A percentile compares a stretch with the other conserved stretches of the same genome.
phyloP scores from a whole-genome alignment of 371 early-diverging fungal species.

The Rhizopus stolonifer region DNA sequence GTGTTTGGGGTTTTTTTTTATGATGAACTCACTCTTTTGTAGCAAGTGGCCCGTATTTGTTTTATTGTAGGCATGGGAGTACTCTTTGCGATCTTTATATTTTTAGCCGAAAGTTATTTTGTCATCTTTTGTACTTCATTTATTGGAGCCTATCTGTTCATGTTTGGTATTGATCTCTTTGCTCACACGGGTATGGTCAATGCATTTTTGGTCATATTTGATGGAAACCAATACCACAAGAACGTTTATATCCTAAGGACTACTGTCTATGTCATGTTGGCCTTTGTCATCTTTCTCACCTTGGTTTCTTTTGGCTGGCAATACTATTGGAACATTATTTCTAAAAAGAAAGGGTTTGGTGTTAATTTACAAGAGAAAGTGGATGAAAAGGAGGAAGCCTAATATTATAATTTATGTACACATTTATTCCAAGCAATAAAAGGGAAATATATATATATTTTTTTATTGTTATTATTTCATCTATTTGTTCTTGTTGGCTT shows the following conservation, averaged over 20 bases:
- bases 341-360: conserved; percentile 39
- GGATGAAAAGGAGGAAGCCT: conserved; percentile 8
- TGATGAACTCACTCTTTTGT: neutral
- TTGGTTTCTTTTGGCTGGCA: conserved; percentile 42
- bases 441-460: too few relatives aligned
- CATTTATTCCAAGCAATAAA: too few relatives aligned
- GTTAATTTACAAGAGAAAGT: conserved; percentile 30
- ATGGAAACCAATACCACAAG: conserved; percentile 38
- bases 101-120: conserved; percentile 35
- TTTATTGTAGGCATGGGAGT: conserved; percentile 49
- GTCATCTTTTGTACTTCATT: conserved; percentile 48
- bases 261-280: conserved; percentile 42
- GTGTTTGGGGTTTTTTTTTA: neutral
- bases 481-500: conserved; percentile 25
- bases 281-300: conserved; percentile 34
- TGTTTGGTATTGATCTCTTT: conserved; percentile 55
- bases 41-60: conserved; percentile 52
- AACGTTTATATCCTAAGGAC: conserved; percentile 38
- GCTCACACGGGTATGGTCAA: conserved; percentile 55
- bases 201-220: conserved; percentile 43
- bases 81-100: conserved; percentile 34
- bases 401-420: neutral
- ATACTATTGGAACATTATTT: conserved; percentile 46
- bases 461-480: neutral
- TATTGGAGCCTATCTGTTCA: conserved; percentile 51